A percentile compares a stretch with the other conserved stretches of the same genome.
Conservation (phyloP, 441 rosid species). For the California macrophylla region DNA sequence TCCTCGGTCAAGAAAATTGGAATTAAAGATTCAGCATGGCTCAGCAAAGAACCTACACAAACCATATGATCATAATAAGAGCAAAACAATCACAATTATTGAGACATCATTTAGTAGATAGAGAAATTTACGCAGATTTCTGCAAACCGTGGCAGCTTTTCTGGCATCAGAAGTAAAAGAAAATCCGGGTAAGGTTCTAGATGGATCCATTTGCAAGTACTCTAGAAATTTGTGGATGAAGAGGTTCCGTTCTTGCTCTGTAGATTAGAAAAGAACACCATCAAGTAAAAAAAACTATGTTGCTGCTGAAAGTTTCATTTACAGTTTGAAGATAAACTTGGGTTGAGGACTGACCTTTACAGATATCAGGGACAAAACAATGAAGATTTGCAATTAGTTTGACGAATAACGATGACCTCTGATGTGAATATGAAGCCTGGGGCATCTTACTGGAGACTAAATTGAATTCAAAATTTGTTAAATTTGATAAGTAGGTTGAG, state of each 20-base stretch:
- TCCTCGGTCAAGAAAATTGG: constrained; percentile 64
- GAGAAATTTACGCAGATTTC: constrained; percentile 57
- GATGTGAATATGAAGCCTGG: constrained; percentile 77
- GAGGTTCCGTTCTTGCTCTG: constrained; percentile 91
- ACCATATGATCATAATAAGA: constrained; percentile 23
- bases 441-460: constrained; percentile 45
- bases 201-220: constrained; percentile 64
- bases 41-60: constrained; percentile 70
- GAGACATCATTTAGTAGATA: constrained; percentile 4
- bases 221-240: constrained; percentile 64
- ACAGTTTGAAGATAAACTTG: constrained; percentile 9
- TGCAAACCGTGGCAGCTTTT: constrained; percentile 54
- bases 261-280: constrained; percentile 20
- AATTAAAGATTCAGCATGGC: constrained; percentile 85
- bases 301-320: constrained; percentile 7
- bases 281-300: not conserved
- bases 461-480: constrained; percentile 41
- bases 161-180: constrained; percentile 27
- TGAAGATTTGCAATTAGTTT: constrained; percentile 95
- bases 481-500: constrained; percentile 24
- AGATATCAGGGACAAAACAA: constrained; percentile 72
- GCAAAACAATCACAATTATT: constrained; percentile 8
- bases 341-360: constrained; percentile 51
- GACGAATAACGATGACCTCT: constrained; percentile 76
- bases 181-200: constrained; percentile 39